Base-by-base conservation (phyloP, 2,329 filamentous ascomycete genomes). In the Colletotrichum liriopes region DNA sequence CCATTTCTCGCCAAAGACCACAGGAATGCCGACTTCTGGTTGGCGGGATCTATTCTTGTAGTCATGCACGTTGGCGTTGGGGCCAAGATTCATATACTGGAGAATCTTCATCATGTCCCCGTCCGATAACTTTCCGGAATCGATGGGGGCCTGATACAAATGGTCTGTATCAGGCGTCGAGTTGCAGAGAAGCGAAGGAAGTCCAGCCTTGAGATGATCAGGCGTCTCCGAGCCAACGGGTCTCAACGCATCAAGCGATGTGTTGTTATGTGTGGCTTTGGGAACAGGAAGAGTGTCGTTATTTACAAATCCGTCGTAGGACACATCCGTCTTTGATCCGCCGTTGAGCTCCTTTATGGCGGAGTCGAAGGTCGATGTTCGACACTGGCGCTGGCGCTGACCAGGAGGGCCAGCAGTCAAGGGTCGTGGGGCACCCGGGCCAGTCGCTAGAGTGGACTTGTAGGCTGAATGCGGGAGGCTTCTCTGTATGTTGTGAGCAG, bases 381-480 rank as follows among this genome's bases (percentile, higher is more conserved):
- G 85, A 74, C 84, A 85, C 67, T 87, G 86, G 52, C 87, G 85
- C 71, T 86, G 85, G 26, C 88, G 29, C 29, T 32, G 29, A 32
- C 29, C 88, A 16, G 88, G 88, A 52, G 88, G 88, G 1, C 88
- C 88, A 37, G 88, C 88, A 26, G 86, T 89, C 74, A 89, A 76
- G 12, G 87, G 88, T 29, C 79, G 82, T n/a, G 87, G 88, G 23
- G 82, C 82, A 7, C 86, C 86, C 1, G 81, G 79, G 0, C 80
- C 80, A 35, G 76, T 78, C 3, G 81, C 76, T 23, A 81, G 77
- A n/a, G 75, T 73, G 54, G 75, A 58, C 37, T 69, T 68, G 73
- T 73, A 60, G 29, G 73, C 66, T 63, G 73, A 65, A 69, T 63
- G 49, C 37, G 65, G 74, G 12, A 59, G 76, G 51, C 35, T 47